Base-by-base conservation (phyloP, 2,329 filamentous ascomycete genomes). In the Penicillium sp. region DNA sequence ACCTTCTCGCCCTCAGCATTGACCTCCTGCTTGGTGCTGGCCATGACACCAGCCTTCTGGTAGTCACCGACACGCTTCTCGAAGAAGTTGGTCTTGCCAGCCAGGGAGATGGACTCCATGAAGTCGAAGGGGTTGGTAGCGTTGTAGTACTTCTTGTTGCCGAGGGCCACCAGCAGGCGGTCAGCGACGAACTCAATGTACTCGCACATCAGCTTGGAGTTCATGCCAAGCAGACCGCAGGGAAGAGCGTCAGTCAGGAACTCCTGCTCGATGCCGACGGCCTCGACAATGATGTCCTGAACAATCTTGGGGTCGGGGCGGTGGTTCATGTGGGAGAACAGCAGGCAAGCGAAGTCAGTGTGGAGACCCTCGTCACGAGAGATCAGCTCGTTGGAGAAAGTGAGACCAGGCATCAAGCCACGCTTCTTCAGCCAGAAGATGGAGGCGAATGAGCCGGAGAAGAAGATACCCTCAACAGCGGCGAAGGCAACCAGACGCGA, bases 371-470 rank as follows among this genome's bases (percentile, higher is more conserved):
- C 94, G 68, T 99, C 94, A 81, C 94, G 93, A 60, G 94, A 99
- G 81, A 99, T 99, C 71, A 99, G 89, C 83, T 99, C 94, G 82
- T 99, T 99, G 75, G 94, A 97, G 83, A 99, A 99, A 67, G 94
- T 97, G 61, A 99, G 84, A 68, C 94, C 94, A 45, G 94, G 89
- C 94, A 99, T 99, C 66, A 99, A 87, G 67, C 94, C 94, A 76
- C 95, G 94, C 88, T 99, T 99, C 90, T 97, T 99, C 72, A 99
- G 84, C 94, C 94, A 99, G 85, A 99, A 99, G 80, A 99, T 97
- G 65, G 94, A 95, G 4, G 94, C 94, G 70, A 99, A 99, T 25
- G 94, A 96, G 62, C 94, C 94, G 67, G 89, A 94, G 87, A 99
- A 99, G 88, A 99, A 99, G 81, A 99, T 99, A 73, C 94, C 94